Evolutionary conservation across 2,329 filamentous ascomycete genomes (phyloP).

Genomic region (Aspergillus calidoustus): DNA sequence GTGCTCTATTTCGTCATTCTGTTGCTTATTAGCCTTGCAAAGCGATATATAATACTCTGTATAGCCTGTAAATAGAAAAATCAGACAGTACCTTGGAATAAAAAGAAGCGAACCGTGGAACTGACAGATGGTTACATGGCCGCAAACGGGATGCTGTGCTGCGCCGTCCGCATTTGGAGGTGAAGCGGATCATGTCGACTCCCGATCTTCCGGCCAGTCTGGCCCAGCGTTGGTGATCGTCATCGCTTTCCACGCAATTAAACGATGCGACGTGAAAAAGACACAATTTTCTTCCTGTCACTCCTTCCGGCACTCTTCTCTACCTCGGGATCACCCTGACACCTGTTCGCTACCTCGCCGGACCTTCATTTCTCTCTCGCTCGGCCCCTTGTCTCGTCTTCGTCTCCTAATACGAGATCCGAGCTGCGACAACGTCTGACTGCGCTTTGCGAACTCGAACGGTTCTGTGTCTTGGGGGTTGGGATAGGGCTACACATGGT

Average conservation of each 20-base stretch:
- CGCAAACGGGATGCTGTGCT: constrained; percentile 26
- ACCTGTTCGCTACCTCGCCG: neutral
- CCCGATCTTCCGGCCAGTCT: neutral
- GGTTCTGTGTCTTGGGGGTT: constrained; percentile 10
- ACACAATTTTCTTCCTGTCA: constrained; percentile 4
- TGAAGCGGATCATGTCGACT: constrained; percentile 9
- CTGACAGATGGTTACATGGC: constrained; percentile 18
- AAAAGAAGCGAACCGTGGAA: neutral
- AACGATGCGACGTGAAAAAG: constrained; percentile 13
- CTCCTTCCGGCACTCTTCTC: neutral
- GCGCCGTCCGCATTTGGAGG: constrained; percentile 21
- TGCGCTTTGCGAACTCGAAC: constrained; percentile 11
- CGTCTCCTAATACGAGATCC: constrained; percentile 1
- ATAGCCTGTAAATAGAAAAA: constrained; percentile 24
- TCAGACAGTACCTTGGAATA: neutral
- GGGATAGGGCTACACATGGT: constrained; percentile 34
- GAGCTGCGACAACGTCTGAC: constrained; percentile 1
- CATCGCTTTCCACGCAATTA: constrained; percentile 8
- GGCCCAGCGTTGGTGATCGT: constrained; percentile 3
- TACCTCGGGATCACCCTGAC: neutral
- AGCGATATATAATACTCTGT: neutral
- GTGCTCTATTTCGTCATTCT: neutral
- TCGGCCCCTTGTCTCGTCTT: neutral
- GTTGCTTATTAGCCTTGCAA: neutral
- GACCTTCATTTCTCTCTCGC: neutral